Conservation (phyloP, 176 grass and related monocot species). For the Eragrostis curvula region DNA sequence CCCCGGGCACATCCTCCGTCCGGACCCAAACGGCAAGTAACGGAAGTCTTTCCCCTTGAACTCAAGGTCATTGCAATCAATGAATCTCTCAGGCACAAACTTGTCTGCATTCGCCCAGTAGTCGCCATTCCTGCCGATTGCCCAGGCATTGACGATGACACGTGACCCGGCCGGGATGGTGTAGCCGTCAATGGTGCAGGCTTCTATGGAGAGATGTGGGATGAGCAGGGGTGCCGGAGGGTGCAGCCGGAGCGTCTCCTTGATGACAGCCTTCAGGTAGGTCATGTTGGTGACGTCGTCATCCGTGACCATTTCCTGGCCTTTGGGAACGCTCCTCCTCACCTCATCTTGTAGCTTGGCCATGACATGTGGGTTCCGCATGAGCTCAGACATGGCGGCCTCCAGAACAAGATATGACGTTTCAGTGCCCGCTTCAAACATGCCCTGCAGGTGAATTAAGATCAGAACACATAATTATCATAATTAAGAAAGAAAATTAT, state of each 20-base stretch:
- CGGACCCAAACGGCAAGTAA: constrained; percentile 38
- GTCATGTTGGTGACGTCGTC: background rate
- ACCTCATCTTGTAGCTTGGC: constrained; percentile 46
- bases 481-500: no score
- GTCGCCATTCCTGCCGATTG: constrained; percentile 21
- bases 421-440: constrained; percentile 51
- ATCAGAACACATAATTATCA: no score
- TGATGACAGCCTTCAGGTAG: constrained; percentile 37
- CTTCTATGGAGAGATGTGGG: constrained; percentile 8
- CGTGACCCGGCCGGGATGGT: background rate
- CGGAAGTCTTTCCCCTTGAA: constrained; percentile 33
- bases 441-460: constrained; percentile 18
- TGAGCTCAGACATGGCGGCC: constrained; percentile 48
- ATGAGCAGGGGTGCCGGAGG: constrained; percentile 39
- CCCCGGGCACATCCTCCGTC: constrained; percentile 50
- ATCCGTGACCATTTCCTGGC: constrained; percentile 25
- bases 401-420: constrained; percentile 42
- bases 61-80: background rate
- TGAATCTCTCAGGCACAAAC: constrained; percentile 51
- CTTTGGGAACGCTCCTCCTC: background rate
- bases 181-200: background rate
- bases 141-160: constrained; percentile 18
- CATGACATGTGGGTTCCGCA: constrained; percentile 22
- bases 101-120: constrained; percentile 17
- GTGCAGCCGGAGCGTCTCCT: constrained; percentile 50